phyloP scores from a whole-genome alignment of 2,329 filamentous ascomycete species.

The Bipolaris victoriae region DNA sequence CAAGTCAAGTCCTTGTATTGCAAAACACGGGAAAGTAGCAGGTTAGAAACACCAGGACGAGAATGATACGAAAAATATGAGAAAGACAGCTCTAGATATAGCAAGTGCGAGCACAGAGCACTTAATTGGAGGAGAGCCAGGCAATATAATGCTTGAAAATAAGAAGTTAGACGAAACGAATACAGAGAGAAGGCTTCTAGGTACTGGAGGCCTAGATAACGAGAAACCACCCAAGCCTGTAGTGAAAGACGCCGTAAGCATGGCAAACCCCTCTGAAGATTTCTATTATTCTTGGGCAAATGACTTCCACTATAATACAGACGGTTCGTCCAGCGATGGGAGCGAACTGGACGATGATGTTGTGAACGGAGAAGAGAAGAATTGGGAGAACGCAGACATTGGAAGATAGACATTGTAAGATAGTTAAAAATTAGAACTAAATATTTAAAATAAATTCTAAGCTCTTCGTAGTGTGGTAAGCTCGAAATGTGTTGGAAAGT shows the following conservation, averaged over 20 bases:
- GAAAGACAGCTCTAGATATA: background rate
- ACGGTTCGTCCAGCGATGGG: conserved; percentile 7
- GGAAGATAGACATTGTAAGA: conserved; percentile 12
- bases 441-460: conserved; percentile 1
- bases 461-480: background rate
- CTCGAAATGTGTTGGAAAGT: background rate
- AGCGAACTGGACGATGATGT: conserved; percentile 7
- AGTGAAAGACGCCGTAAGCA: too few species aligned
- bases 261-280: too few species aligned
- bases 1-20: background rate
- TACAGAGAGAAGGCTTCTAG: too few species aligned
- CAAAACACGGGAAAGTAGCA: background rate
- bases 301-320: too few species aligned
- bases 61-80: background rate
- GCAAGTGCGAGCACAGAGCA: background rate
- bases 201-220: too few species aligned
- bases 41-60: conserved; percentile 1
- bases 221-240: too few species aligned
- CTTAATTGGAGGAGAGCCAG: background rate
- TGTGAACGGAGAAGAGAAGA: conserved; percentile 12
- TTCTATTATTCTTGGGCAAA: too few species aligned
- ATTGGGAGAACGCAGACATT: conserved; percentile 10
- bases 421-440: conserved; percentile 5
- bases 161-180: too few species aligned
- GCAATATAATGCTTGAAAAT: background rate